Conservation (phyloP, 441 rosid genomes). For the Populus hybrid region DNA sequence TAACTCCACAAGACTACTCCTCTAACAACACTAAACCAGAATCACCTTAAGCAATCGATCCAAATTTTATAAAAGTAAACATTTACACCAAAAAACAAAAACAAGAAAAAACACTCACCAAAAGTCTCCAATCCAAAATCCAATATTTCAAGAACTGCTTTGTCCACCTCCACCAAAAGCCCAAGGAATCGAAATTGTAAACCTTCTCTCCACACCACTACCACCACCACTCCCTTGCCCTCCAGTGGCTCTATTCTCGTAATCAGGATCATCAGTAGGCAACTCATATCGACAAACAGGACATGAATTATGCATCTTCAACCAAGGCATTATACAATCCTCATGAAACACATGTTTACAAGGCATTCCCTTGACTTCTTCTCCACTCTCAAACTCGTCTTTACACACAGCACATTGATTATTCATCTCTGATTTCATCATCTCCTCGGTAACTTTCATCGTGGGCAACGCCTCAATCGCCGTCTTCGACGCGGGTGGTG, state of each 20-base stretch:
- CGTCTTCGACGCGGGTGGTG: constrained; percentile 77
- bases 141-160: background rate
- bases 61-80: background rate
- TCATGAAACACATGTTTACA: constrained; percentile 38
- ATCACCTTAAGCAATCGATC: background rate
- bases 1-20: background rate
- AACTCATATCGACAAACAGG: constrained; percentile 43
- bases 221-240: constrained; percentile 21
- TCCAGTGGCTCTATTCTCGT: constrained; percentile 12
- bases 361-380: constrained; percentile 33
- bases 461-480: constrained; percentile 52
- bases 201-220: constrained; percentile 20
- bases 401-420: constrained; percentile 58
- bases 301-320: constrained; percentile 36
- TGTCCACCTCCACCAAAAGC: background rate
- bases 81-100: background rate
- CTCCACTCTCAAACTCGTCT: constrained; percentile 32
- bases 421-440: constrained; percentile 43
- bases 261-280: constrained; percentile 39
- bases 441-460: constrained; percentile 37
- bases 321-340: constrained; percentile 43
- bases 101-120: background rate
- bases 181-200: constrained; percentile 3
- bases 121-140: background rate
- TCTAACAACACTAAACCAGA: background rate